Conservation (phyloP, 768 basidiomycete species). For the Cantharellus cinnabarinus region DNA sequence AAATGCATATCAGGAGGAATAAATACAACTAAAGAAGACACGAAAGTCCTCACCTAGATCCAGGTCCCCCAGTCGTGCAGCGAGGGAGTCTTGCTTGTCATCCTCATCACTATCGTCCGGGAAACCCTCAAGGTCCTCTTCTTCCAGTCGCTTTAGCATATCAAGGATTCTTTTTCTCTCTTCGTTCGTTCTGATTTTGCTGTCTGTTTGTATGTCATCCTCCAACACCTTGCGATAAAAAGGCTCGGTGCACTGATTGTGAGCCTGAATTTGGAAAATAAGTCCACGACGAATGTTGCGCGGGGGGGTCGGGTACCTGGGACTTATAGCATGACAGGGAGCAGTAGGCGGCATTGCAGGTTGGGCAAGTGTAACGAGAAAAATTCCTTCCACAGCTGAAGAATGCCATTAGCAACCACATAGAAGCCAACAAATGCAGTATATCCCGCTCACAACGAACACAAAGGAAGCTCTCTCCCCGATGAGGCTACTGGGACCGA, state of each 20-base stretch:
- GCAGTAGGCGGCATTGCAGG: conserved; percentile 66
- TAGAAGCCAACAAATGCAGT: background rate
- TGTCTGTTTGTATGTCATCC: conserved; percentile 32
- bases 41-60: conserved; percentile 34
- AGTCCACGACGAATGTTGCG: background rate
- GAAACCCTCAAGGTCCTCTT: conserved; percentile 26
- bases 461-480: too few relatives aligned
- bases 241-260: conserved; percentile 56
- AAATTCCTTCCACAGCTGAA: conserved; percentile 53
- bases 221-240: conserved; percentile 67
- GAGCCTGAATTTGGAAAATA: conserved; percentile 22
- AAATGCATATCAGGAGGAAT: background rate
- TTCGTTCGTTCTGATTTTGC: conserved; percentile 28
- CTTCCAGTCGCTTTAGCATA: conserved; percentile 51
- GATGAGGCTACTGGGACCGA: too few relatives aligned
- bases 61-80: conserved; percentile 29
- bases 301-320: conserved; percentile 25
- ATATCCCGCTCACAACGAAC: too few relatives aligned
- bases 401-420: background rate
- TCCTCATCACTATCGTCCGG: conserved; percentile 18
- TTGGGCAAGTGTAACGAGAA: conserved; percentile 63
- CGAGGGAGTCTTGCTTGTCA: conserved; percentile 24
- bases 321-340: conserved; percentile 62
- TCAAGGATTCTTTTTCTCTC: conserved; percentile 51
- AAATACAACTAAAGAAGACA: background rate